Base-by-base conservation (phyloP, 768 basidiomycete species). In the Pleurotus platypus region DNA sequence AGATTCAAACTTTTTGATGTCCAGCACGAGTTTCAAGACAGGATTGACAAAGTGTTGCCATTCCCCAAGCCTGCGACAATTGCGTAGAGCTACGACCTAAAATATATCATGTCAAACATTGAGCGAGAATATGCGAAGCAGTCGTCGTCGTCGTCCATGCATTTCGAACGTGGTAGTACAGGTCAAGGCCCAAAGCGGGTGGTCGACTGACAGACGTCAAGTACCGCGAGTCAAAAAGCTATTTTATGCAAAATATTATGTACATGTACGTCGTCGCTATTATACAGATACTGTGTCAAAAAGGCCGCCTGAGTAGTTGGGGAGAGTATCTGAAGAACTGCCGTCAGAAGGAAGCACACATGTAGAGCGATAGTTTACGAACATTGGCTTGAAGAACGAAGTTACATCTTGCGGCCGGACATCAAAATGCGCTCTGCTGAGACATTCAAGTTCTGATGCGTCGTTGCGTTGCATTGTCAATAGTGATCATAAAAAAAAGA, bases 21-120 rank as follows among this genome's bases (percentile, higher is more conserved):
- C 88, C 27, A 92, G 74, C 20, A 80, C 69, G 26, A 91, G 77
- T 39, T 73, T 78, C 57, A 92, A 81, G 49, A 77, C 68, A 1
- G 90, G 89, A 62, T 91, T 89, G 16, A 79, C 79, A 62, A 85
- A 90, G 64, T 91, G 89, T 63, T 90, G 86, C 89, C 90, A 92
- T 66, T 89, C 87, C 2, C 75, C 64, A 8, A 46, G 22, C 39
- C 48, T 60, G 65, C 26, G 55, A 59, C 12, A 47, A 43, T 16
- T 57, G 58, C 37, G 55, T 59, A 58, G 38, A 64, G 35, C 59
- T 45, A 3, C 22, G 22, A 24, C 55, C 59, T n/a, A 57, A 62
- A 22, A 82, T 79, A 64, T 86, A 85, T 20, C 85, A 85, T 50
- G 83, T 78, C 48, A 87, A 90, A 64, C 89, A 90, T 67, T 89